These are phyloP conservation scores for Picea glauca DNA, from an alignment of 75 land plant species.

Conservation along the genomic window DNA sequence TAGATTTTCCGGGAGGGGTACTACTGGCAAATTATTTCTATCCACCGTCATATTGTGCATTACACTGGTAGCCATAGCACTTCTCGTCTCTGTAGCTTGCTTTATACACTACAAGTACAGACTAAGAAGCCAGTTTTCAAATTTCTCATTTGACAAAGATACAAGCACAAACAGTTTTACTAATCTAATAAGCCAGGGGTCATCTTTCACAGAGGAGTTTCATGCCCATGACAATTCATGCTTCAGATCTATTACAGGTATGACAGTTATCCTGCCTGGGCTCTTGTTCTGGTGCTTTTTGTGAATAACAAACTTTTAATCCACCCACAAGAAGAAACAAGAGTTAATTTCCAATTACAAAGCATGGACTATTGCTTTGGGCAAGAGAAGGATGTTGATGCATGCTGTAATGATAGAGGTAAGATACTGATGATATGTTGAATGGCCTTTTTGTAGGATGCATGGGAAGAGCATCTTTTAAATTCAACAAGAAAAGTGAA, in stretches of 20 bases:
- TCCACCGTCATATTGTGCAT: conserved; percentile 35
- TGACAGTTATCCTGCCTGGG: not conserved
- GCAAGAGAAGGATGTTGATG: not conserved
- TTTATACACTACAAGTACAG: conserved; percentile 39
- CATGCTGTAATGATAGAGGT: not conserved
- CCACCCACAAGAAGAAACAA: not conserved
- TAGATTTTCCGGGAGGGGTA: conserved; percentile 15
- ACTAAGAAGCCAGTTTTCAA: conserved; percentile 13
- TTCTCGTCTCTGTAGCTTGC: conserved; percentile 33
- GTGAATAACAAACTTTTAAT: not conserved
- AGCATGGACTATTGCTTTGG: not conserved
- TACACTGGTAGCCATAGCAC: conserved; percentile 38
- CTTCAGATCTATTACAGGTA: conserved; percentile 32
- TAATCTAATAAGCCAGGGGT: conserved; percentile 49
- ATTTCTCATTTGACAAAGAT: conserved; percentile 44
- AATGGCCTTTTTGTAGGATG: conserved; percentile 24
- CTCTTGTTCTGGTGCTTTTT: not conserved
- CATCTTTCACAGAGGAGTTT: conserved; percentile 18
- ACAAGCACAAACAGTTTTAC: conserved; percentile 46
- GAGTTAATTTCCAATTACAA: not conserved
- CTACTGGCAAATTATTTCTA: conserved; percentile 30
- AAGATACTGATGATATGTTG: not conserved
- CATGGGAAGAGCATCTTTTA: conserved; percentile 17
- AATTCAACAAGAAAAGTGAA: conserved; percentile 26
- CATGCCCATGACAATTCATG: conserved; percentile 14